Evolutionary conservation across 371 early-diverging fungal genomes (phyloP).

Genomic region (Mucor velutinosus): DNA sequence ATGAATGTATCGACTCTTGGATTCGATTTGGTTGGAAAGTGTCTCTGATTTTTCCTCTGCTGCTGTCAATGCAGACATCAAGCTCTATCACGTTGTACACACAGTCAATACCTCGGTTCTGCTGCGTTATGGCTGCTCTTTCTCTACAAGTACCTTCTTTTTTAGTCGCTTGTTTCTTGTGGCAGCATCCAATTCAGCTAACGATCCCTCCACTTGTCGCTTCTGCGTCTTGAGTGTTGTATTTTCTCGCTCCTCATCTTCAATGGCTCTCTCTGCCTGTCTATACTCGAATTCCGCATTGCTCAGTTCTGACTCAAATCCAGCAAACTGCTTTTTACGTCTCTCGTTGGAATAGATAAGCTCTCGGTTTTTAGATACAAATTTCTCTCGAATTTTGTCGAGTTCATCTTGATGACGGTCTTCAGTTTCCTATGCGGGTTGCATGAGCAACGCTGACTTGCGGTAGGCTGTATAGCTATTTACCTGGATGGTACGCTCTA

Average conservation of each 20-base stretch:
- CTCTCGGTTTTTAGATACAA: constrained; percentile 5
- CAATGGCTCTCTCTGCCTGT: neutral
- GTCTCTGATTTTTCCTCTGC: constrained; percentile 1
- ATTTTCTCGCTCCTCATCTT: constrained; percentile 6
- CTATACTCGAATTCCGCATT: neutral
- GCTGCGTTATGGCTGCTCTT: neutral
- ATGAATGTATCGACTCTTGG: constrained; percentile 30
- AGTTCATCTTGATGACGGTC: constrained; percentile 12
- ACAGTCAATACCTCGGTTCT: neutral
- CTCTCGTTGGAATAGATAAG: neutral
- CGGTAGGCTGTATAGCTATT: neutral
- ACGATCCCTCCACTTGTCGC: neutral
- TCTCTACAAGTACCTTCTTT: constrained; percentile 3
- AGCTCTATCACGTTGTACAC: neutral
- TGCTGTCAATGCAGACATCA: neutral
- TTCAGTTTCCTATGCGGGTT: neutral
- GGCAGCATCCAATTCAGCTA: neutral
- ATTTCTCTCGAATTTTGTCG: neutral
- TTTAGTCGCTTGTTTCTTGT: neutral
- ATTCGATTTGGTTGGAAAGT: neutral
- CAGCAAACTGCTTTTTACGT: neutral
- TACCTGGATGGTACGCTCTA: constrained; percentile 46
- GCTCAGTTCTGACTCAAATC: neutral
- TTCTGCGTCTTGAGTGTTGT: neutral
- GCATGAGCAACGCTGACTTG: neutral